Percentiles rank a stretch among this genome's conserved stretches.
Conservation (phyloP, 176 grass and related monocot genomes). For the Stipa capillata region DNA sequence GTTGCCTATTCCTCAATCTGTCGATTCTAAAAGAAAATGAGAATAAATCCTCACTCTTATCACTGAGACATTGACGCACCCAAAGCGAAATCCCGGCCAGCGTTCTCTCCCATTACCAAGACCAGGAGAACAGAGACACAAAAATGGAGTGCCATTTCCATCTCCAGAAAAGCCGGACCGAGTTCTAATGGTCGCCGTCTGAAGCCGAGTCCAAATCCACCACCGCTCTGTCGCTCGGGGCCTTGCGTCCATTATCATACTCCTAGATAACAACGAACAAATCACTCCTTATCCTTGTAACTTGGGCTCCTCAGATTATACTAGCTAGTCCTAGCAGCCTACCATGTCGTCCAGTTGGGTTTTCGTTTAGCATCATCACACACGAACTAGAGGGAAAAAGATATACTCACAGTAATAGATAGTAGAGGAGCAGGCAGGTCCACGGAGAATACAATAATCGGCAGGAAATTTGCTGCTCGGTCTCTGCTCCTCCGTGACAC, state of each 20-base stretch:
- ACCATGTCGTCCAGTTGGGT: background rate
- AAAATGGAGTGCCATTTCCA: background rate
- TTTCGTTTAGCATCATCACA: too few species aligned
- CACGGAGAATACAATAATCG: background rate
- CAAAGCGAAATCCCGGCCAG: background rate
- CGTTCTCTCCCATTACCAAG: background rate
- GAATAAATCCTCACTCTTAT: too few species aligned
- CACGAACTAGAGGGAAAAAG: background rate
- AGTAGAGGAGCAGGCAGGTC: too few species aligned
- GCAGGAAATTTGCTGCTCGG: background rate
- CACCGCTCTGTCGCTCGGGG: background rate
- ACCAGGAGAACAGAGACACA: background rate
- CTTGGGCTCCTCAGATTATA: conserved; percentile 15
- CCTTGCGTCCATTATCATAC: background rate
- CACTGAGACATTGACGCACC: too few species aligned
- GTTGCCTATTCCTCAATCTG: too few species aligned
- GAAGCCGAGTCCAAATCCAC: background rate
- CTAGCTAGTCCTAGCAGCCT: background rate
- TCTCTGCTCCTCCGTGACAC: background rate
- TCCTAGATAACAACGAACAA: background rate
- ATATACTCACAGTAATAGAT: too few species aligned
- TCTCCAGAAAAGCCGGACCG: background rate
- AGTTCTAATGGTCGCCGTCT: too few species aligned
- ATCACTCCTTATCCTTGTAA: background rate
- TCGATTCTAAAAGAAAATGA: too few species aligned